phyloP scores from a whole-genome alignment of 805 yeast species.

The Candida tallmaniae region DNA sequence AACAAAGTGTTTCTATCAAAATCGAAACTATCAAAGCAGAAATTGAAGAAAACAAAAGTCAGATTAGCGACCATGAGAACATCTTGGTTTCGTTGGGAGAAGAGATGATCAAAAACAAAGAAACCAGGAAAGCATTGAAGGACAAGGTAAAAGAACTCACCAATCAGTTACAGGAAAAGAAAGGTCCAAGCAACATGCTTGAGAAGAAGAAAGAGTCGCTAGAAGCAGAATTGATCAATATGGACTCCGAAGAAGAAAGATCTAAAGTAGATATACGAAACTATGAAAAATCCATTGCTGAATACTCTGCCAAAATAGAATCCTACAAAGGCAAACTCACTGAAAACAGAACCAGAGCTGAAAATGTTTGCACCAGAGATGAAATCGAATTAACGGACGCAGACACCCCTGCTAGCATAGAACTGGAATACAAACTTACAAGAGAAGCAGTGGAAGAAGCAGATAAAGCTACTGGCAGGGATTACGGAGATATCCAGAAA shows the following conservation, averaged over 20 bases:
- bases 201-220: slow-evolving; percentile 1
- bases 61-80: slow-evolving; percentile 22
- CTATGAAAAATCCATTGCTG: slow-evolving; percentile 6
- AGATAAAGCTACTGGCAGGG: slow-evolving; percentile 49
- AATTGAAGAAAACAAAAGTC: slow-evolving; percentile 23
- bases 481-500: slow-evolving; percentile 51
- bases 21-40: slow-evolving; percentile 34
- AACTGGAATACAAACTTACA: slow-evolving; percentile 43
- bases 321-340: slow-evolving; percentile 24
- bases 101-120: slow-evolving; percentile 12
- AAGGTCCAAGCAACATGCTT: background rate
- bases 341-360: slow-evolving; percentile 21
- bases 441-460: slow-evolving; percentile 46
- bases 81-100: slow-evolving; percentile 25
- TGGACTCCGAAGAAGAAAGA: background rate
- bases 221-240: background rate
- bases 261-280: slow-evolving; percentile 7
- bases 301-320: slow-evolving; percentile 9
- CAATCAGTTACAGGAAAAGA: background rate
- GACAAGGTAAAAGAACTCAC: background rate
- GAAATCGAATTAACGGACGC: slow-evolving; percentile 38
- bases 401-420: slow-evolving; percentile 45
- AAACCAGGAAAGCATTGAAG: background rate
- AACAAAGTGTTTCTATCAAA: slow-evolving; percentile 41
- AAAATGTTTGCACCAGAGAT: slow-evolving; percentile 43